These are phyloP conservation scores for Fusarium compactum DNA, from an alignment of 2,329 filamentous ascomycete genomes.

Conservation along the genomic window DNA sequence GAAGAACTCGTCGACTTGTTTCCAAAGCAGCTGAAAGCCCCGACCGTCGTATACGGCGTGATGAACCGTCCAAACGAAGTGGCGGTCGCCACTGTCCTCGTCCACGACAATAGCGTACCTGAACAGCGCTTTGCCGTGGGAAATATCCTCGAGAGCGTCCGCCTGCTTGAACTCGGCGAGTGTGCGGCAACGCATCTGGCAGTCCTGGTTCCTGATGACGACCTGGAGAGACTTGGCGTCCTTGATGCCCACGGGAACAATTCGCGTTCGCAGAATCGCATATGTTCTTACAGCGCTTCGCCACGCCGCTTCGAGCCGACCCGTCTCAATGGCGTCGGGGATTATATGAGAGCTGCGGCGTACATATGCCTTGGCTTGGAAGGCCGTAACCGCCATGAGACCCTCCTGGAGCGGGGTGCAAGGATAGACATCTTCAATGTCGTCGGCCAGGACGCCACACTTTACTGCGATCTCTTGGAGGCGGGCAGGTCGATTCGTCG, in stretches of 20 bases:
- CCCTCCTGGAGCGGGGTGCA: conserved; percentile 13
- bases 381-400: conserved; percentile 14
- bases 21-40: conserved; percentile 14
- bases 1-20: conserved; percentile 11
- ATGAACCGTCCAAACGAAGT: conserved; percentile 15
- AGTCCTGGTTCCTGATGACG: conserved; percentile 14
- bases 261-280: conserved; percentile 15
- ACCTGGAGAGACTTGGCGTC: conserved; percentile 14
- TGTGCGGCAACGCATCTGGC: conserved; percentile 7
- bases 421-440: conserved; percentile 9
- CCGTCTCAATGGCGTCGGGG: conserved; percentile 5
- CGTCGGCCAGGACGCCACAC: conserved; percentile 5
- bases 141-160: conserved; percentile 8
- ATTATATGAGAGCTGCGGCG: conserved; percentile 12
- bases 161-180: conserved; percentile 13
- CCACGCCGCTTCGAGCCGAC: conserved; percentile 13
- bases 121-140: conserved; percentile 12
- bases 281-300: conserved; percentile 11
- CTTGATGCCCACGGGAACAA: conserved; percentile 13
- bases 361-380: conserved; percentile 16
- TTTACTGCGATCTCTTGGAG: conserved; percentile 13
- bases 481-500: conserved; percentile 4
- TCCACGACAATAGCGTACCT: conserved; percentile 15
- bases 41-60: conserved; percentile 15
- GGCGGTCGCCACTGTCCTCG: conserved; percentile 9